A percentile compares a stretch with the other conserved stretches of the same genome.
Conservation (phyloP, 257 asterid species). For the Verbena officinalis region DNA sequence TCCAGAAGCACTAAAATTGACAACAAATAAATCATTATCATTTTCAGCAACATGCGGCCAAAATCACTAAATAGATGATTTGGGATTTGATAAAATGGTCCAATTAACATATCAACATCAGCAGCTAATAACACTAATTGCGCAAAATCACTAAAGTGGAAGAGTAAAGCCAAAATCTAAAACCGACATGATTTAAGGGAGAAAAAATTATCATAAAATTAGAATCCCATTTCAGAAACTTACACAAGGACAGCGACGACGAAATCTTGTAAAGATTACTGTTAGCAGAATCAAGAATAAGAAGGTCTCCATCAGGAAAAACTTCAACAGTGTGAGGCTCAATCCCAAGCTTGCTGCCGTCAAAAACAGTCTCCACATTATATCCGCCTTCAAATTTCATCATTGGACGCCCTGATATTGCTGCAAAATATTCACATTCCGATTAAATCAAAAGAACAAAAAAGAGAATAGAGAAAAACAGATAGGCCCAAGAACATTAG, state of each 20-base stretch:
- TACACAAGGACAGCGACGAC: conserved; percentile 79
- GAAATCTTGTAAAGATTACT: conserved; percentile 87
- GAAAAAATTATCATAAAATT: background rate
- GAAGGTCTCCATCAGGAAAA: conserved; percentile 83
- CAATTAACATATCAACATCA: conserved; percentile 26
- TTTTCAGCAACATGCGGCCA: conserved; percentile 27
- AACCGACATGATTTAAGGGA: conserved; percentile 3
- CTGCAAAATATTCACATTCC: conserved; percentile 37
- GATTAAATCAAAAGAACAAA: conserved; percentile 17
- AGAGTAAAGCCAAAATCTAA: background rate
- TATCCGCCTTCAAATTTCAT: conserved; percentile 96
- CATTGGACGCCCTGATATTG: conserved; percentile 77
- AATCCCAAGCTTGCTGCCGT: conserved; percentile 95
- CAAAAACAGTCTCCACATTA: conserved; percentile 89
- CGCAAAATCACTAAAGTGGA: conserved; percentile 25
- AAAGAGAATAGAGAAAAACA: background rate
- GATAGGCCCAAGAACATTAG: background rate
- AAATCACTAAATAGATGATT: background rate
- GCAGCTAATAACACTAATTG: conserved; percentile 21
- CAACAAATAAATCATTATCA: background rate
- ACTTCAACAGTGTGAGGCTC: conserved; percentile 80
- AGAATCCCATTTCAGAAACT: conserved; percentile 30
- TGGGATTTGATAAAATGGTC: conserved; percentile 5
- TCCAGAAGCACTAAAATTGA: background rate
- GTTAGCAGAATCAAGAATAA: conserved; percentile 82